Evolutionary conservation across 164 flowering plant species (phyloP).

Genomic region (Liquidambar formosana): DNA sequence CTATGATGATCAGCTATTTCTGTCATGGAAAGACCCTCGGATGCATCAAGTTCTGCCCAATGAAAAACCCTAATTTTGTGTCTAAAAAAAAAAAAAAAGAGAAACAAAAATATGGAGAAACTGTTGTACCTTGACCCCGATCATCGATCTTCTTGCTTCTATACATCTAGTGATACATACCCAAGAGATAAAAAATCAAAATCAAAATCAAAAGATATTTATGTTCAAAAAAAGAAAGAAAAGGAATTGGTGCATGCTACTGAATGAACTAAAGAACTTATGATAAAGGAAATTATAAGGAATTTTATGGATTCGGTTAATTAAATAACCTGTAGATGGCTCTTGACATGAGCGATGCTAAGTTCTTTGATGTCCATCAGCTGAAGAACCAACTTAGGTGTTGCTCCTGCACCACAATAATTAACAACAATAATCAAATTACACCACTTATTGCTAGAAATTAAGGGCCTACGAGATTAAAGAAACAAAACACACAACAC

Average conservation of each 20-base stretch:
- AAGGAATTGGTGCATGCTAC: too few relatives aligned
- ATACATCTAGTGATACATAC: slow-evolving; percentile 55
- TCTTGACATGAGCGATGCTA: slow-evolving; percentile 86
- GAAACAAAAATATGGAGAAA: not conserved
- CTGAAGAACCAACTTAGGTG: slow-evolving; percentile 89
- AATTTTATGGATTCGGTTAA: not conserved
- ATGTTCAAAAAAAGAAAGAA: not conserved
- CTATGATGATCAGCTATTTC: slow-evolving; percentile 41
- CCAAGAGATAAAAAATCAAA: not conserved
- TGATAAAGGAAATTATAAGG: not conserved
- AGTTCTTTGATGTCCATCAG: slow-evolving; percentile 85
- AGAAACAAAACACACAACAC: not conserved
- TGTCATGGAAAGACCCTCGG: slow-evolving; percentile 17
- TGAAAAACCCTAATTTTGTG: slow-evolving; percentile 19
- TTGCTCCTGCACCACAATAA: slow-evolving; percentile 67
- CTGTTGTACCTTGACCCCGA: slow-evolving; percentile 59
- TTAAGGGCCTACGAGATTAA: not conserved
- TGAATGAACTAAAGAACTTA: not conserved
- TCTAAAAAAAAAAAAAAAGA: not conserved
- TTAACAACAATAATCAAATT: not conserved
- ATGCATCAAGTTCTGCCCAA: not conserved
- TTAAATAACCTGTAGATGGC: slow-evolving; percentile 74
- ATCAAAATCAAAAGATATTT: not conserved
- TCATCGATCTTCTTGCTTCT: slow-evolving; percentile 88
- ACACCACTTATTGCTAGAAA: not conserved